Base-by-base conservation (phyloP, 148 eudicot genomes). In the Pouteria glomerata region DNA sequence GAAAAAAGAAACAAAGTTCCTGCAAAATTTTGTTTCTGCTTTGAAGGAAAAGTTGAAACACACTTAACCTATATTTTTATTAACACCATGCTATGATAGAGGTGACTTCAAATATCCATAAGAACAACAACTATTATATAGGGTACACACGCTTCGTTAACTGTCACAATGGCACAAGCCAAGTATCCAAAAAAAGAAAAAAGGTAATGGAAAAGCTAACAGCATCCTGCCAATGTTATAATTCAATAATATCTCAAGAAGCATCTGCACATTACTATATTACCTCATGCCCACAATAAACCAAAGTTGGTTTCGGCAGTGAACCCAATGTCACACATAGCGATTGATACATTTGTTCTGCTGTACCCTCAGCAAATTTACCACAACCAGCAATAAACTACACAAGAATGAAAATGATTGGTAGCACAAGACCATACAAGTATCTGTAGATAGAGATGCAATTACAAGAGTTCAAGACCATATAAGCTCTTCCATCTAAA, bases 371-470 rank as follows among this genome's bases (percentile, higher is more conserved):
- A 34, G 88, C 89, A 77, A 94, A 91, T 80, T 79, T 94, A 39
- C 98, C 98, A 77, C 98, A 94, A 42, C 98, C 98, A 86, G 97
- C 98, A 75, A 94, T 39, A 70, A 94, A 94, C 98, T 94, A 85
- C 71, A 73, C 35, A 57, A 11, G 10, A n/a, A 63, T 33, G 57
- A 61, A 68, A 53, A 47, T 11, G 56, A 48, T 13, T 39, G 10
- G 10, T 39, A 39, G 44, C 10, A 4, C 44, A 39, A 39, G 44
- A 39, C n/a, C n/a, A n/a, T 5, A 39, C 44, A 39, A 23, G 37
- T 37, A 3, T 39, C 44, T 10, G n/a, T 2, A 12, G 8, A 0
- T 42, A 42, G 19, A 41, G 68, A 64, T 26, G 53, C 52, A 44
- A 19, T 8, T 23, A 16, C 35, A n/a, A 44, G 24, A 44, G 18